Base-by-base conservation (phyloP, 768 basidiomycete species). In the Hygrophoropsis aurantiaca region DNA sequence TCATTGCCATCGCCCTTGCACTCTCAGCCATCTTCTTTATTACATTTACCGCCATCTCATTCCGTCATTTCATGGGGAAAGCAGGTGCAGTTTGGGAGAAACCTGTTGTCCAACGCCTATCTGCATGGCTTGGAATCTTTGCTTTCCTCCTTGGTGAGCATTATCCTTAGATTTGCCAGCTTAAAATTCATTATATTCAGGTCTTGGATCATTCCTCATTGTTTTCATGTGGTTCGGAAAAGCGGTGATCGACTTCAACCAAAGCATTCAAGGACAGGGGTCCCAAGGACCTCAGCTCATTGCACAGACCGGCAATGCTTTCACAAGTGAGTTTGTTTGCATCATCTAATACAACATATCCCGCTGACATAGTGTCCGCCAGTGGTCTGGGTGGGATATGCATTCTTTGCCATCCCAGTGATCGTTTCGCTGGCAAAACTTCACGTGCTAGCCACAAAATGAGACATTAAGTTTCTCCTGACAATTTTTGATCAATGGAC, bases 381-480 rank as follows among this genome's bases (percentile, higher is more conserved):
- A 91, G 88, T 91, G 86, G 74, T 84, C 35, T 90, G 84, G 80
- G 80, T 89, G 16, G 87, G 79, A 13, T 88, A 87, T 53, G 80
- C 84, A 5, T 90, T 91, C 60, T 84, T 78, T 50, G 79, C 75
- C 2, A 77, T 88, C 18, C 85, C 88, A 4, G 70, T 90, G 35
- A 76, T 88, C 16, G 77, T 80, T 50, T 80, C 85, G 8, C 64
- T 90, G 38, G 73, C 84, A 10, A 88, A 86, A 61, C 59, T 88
- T 27, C 82, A 90, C 39, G 74, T 87, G 51, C 74, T 73, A 27
- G 67, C 76, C 3, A 65, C 60, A 43, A 74, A 68, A 70, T 75
- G 55, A 71, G 6, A 7, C 27, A 6, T 54, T 37, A 58, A 27
- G 26, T 38, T 11, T 18, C 30, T 13, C 11, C 19, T 5, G 21